These are phyloP conservation scores for Mycena galericulata DNA, from an alignment of 768 basidiomycete genomes.

Conservation along the genomic window DNA sequence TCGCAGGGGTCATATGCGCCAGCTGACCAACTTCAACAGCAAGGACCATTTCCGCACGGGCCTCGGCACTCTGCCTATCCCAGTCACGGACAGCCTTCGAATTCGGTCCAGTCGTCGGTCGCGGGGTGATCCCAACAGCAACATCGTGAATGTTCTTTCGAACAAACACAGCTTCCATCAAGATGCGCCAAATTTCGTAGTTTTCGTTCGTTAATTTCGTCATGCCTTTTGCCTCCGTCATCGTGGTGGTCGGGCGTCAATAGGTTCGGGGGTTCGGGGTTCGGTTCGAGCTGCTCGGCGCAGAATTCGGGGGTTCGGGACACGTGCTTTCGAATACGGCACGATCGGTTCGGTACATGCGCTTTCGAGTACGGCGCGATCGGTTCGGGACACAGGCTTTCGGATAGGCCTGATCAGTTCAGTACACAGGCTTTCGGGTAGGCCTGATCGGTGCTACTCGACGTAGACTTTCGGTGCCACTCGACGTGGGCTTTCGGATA, in stretches of 20 bases:
- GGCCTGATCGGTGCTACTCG: background rate
- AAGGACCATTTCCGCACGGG: constrained; percentile 39
- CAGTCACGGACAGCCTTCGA: constrained; percentile 9
- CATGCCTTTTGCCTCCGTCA: constrained; percentile 14
- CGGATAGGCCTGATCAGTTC: background rate
- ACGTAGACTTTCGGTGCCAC: background rate
- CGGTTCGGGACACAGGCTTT: background rate
- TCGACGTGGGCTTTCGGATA: no score
- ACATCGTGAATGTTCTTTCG: constrained; percentile 10
- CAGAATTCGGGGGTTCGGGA: no score
- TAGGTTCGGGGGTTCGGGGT: no score
- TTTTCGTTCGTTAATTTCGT: constrained; percentile 15
- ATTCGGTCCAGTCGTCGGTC: background rate
- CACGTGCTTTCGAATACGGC: no score
- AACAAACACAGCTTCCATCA: constrained; percentile 14
- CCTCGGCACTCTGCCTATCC: constrained; percentile 32
- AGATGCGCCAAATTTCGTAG: constrained; percentile 17
- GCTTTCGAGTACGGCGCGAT: background rate
- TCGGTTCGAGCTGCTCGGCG: no score
- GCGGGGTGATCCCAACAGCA: constrained; percentile 1
- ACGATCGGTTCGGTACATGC: background rate
- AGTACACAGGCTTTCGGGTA: background rate
- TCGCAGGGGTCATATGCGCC: constrained; percentile 30
- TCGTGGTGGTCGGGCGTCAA: background rate
- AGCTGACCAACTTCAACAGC: constrained; percentile 39